Evolutionary conservation across 148 eudicot species (phyloP), one percentile per base, ranked within the genome.

Genomic region (Rhododendron ovatum): DNA sequence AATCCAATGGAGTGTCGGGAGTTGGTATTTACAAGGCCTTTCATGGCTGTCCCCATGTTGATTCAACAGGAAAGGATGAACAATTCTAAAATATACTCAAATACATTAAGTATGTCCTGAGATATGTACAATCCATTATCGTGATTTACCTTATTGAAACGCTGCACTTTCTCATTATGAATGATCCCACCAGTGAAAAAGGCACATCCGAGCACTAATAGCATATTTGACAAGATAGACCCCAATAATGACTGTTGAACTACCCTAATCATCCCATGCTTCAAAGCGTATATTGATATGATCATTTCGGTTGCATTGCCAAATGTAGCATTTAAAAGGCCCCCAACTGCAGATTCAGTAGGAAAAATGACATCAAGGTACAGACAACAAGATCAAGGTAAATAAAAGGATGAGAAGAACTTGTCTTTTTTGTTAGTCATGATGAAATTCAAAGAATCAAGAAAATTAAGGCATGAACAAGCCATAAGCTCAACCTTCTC

Each of bases 271-370:
- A 97, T 95, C 71, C 95, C 98, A 84, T 90, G 87, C 90, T 94
- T 97, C 87, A 94, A 88, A 41, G 99, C 99, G 71, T 93, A 95
- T 74, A 97, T 93, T 33, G 99, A 95, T 79, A 95, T 94, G 84
- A 97, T 95, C 99, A 97, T 97, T 91, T 97, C 98, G 3, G 99
- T 97, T 57, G 98, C 96, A 89, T 94, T 97, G 85, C 99, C 99
- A 89, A 97, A 95, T 89, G 99, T 97, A 76, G 99, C 99, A 93
- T 97, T 97, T 69, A 97, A 90, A 88, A 97, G 95, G 86, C 96
- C 98, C 67, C 99, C 99, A 89, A 97, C 99, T 97, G 94, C 83
- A 93, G 81, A 83, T 82, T 89, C 88, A 90, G 51, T 82, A 26
- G 39, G 45, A 87, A 88, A 74, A 13, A 67, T 67, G 28, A 48